Percentiles rank a stretch among this genome's conserved stretches.
Conservation (phyloP, 2,329 filamentous ascomycete genomes). For the Cadophora gregata region DNA sequence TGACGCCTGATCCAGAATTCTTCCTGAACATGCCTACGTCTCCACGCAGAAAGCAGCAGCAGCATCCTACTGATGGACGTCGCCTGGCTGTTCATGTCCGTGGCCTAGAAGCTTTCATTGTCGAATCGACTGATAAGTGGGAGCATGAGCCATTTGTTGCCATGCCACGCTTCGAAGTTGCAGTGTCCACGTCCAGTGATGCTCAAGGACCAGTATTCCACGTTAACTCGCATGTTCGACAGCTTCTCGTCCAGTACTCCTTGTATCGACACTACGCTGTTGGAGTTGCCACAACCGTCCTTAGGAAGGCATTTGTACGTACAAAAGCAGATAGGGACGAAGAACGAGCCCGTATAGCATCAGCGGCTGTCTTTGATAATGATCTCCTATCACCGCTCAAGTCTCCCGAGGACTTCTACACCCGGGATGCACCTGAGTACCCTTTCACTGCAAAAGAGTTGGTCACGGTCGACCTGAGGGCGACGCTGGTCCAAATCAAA, state of each 20-base stretch:
- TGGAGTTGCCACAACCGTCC: constrained; percentile 78
- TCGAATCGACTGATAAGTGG: constrained; percentile 84
- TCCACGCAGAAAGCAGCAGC: constrained; percentile 57
- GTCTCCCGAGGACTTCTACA: constrained; percentile 37
- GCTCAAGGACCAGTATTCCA: constrained; percentile 87
- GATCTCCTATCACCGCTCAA: constrained; percentile 40
- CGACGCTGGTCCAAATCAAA: constrained; percentile 84
- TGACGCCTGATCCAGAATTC: constrained; percentile 70
- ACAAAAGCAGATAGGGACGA: constrained; percentile 55
- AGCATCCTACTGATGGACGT: constrained; percentile 72
- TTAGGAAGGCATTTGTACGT: constrained; percentile 72
- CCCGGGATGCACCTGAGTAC: constrained; percentile 38
- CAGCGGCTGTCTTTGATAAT: constrained; percentile 23
- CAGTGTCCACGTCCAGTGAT: constrained; percentile 84
- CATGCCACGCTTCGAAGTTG: constrained; percentile 85
- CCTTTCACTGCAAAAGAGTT: constrained; percentile 60
- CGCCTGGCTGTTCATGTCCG: constrained; percentile 80
- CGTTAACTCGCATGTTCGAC: constrained; percentile 80
- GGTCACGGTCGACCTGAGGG: constrained; percentile 81
- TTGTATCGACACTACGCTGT: constrained; percentile 92
- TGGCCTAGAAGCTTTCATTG: constrained; percentile 87
- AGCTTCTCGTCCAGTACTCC: constrained; percentile 85
- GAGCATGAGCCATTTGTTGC: constrained; percentile 86
- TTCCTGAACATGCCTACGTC: constrained; percentile 56
- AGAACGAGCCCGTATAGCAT: constrained; percentile 43